Conservation (phyloP, 257 asterid genomes). For the Petunia axillaris region DNA sequence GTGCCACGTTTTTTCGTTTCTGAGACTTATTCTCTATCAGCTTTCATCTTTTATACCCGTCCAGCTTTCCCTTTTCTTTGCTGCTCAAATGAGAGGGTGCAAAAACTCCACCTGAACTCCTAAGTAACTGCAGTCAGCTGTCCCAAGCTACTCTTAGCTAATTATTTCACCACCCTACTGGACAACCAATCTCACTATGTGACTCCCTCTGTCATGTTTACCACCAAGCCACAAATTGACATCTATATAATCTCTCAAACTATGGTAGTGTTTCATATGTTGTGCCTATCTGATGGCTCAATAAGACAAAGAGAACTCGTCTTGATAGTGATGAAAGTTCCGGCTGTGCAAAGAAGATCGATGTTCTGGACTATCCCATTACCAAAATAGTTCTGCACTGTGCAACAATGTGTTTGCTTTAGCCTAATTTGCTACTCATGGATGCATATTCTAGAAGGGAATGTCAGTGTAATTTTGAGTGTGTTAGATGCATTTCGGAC, state of each 20-base stretch:
- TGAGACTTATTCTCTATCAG: neutral
- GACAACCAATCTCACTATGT: neutral
- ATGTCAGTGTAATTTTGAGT: neutral
- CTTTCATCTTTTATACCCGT: neutral
- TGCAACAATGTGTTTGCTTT: neutral
- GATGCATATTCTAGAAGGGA: neutral
- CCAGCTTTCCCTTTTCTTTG: neutral
- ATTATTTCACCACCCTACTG: neutral
- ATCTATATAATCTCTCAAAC: neutral
- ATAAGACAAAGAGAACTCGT: neutral
- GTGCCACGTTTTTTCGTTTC: neutral
- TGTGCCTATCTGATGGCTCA: neutral
- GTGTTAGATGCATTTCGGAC: neutral
- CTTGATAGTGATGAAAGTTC: neutral
- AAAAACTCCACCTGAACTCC: neutral
- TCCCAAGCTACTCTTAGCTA: conserved; percentile 1
- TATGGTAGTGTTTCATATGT: neutral
- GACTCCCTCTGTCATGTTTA: neutral
- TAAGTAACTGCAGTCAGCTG: neutral
- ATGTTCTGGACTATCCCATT: neutral
- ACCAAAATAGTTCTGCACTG: neutral
- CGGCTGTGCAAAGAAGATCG: neutral
- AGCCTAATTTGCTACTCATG: neutral
- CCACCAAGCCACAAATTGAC: neutral
- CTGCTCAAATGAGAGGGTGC: neutral